phyloP scores from a whole-genome alignment of 441 rosid genomes.

The Mallotus repandus region DNA sequence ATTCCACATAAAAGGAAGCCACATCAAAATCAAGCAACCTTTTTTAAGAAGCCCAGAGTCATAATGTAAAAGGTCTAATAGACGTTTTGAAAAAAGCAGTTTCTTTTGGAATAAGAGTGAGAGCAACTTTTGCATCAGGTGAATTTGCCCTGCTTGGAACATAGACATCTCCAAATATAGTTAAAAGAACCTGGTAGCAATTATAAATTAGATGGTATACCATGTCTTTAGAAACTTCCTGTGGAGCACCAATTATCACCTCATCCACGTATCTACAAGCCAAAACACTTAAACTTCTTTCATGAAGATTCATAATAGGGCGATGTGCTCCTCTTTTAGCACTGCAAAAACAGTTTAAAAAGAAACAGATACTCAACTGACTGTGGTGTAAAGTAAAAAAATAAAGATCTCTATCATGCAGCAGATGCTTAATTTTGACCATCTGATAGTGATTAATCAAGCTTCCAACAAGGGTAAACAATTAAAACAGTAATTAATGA shows the following conservation, averaged over 20 bases:
- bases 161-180: neutral
- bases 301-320: slow-evolving; percentile 79
- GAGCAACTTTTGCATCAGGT: no score
- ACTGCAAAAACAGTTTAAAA: slow-evolving; percentile 38
- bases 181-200: neutral
- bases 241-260: slow-evolving; percentile 77
- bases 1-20: neutral
- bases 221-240: slow-evolving; percentile 67
- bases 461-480: neutral
- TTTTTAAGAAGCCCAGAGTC: neutral
- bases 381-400: neutral
- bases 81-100: neutral
- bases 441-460: neutral
- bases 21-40: neutral
- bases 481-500: no score
- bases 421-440: neutral
- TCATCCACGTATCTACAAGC: slow-evolving; percentile 76
- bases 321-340: slow-evolving; percentile 66
- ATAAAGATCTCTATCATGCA: neutral
- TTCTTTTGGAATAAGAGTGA: no score
- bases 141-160: no score
- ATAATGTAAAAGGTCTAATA: neutral
- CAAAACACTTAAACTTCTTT: slow-evolving; percentile 73
- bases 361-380: slow-evolving; percentile 1
- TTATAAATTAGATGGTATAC: slow-evolving; percentile 26